Base-by-base conservation (phyloP, 1,139 yeast genomes). In the Taiozyma sp. region DNA sequence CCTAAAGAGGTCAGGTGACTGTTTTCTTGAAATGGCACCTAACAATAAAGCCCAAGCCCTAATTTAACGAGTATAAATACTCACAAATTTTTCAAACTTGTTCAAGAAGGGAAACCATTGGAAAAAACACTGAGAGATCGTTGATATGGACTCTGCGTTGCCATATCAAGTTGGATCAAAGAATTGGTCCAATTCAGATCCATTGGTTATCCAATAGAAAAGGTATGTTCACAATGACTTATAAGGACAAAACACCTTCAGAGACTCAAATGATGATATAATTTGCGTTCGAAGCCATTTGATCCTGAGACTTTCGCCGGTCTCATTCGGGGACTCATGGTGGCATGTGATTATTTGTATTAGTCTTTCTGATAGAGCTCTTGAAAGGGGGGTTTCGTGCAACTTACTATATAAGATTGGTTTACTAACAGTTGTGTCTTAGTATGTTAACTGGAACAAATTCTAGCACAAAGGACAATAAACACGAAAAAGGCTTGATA, bases 221-320 rank as follows among this genome's bases (percentile, higher is more conserved):
- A 38, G 41, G 41, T 38, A 38, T 38, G 41, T 38, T 38, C 4
- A n/a, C 5, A 38, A 19, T 19, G 19, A 13, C 19, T 19, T 19
- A 19, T 19, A 19, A 19, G 19, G 19, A 19, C 19, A 19, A 19
- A 19, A 19, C 19, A 19, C 19, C 19, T 19, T 19, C 19, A 19
- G 19, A 19, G 19, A 19, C 19, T 40, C 42, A 39, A 16, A 66
- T 75, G 81, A 77, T 77, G 81, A 74, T 72, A 71, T 81, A 82
- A 81, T 82, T 82, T 82, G 87, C 87, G 87, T 75, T 81, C 75
- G 78, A 82, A 72, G 64, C 62, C 66, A 38, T 36, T 42, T 43
- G 34, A 48, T 49, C 54, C 47, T 44, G 56, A 43, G 54, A 52
- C 56, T 50, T 50, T 53, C 54, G 56, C 56, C 56, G 56, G 56